Evolutionary conservation across 495 filamentous ascomycete species (phyloP).

Genomic region (Lepraria neglecta): DNA sequence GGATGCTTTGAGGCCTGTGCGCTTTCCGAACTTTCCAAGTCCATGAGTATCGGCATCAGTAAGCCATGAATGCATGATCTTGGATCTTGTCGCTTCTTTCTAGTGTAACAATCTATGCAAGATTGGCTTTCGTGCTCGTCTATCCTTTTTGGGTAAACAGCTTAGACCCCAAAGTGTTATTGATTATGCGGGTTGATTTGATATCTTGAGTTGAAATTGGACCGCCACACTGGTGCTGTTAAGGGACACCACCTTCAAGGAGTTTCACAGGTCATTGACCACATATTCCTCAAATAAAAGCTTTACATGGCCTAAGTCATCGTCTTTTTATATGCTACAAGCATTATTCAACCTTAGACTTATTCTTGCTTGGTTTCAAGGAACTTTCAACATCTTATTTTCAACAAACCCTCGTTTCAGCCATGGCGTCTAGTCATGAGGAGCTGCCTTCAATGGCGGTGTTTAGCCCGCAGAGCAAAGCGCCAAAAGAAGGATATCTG

Average conservation of each 20-base stretch:
- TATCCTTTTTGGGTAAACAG: neutral
- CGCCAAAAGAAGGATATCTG: slow-evolving; percentile 12
- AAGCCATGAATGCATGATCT: neutral
- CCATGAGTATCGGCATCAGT: neutral
- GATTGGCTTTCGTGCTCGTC: neutral
- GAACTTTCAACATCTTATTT: slow-evolving; percentile 10
- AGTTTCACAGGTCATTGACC: no score
- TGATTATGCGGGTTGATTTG: neutral
- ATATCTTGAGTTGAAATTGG: neutral
- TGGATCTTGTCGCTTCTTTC: no score
- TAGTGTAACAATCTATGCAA: no score
- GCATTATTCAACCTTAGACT: neutral
- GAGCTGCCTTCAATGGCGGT: slow-evolving; percentile 19
- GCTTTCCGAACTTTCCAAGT: neutral
- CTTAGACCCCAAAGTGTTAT: no score
- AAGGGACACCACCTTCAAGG: no score
- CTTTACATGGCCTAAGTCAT: neutral
- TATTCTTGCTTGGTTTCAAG: slow-evolving; percentile 1
- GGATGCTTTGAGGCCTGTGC: neutral
- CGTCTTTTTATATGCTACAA: neutral
- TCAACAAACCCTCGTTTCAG: neutral
- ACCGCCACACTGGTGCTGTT: neutral
- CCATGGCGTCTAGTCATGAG: slow-evolving; percentile 11
- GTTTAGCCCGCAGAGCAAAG: slow-evolving; percentile 21
- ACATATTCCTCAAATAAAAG: neutral